Conservation (phyloP, 108 stramenopile species). For the Cyclotella choctawhatcheeana region DNA sequence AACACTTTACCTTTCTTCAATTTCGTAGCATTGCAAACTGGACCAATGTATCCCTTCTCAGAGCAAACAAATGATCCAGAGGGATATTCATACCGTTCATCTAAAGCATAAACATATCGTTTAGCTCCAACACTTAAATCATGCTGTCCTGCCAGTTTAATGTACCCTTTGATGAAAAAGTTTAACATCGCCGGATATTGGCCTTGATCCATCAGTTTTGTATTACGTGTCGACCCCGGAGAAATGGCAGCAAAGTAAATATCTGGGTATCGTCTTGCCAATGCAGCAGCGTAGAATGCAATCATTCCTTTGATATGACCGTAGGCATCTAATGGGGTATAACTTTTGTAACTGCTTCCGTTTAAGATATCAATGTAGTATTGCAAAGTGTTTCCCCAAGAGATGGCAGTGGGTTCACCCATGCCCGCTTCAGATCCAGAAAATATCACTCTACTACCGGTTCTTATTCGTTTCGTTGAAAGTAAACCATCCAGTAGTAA, state of each 20-base stretch:
- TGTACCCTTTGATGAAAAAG: neutral
- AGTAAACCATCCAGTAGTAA: neutral
- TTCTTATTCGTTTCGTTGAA: neutral
- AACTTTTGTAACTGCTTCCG: neutral
- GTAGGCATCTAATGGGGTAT: neutral
- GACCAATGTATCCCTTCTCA: neutral
- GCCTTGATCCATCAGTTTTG: neutral
- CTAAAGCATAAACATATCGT: neutral
- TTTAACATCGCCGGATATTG: neutral
- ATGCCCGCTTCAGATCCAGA: neutral
- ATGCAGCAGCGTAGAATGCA: neutral
- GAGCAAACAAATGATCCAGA: neutral
- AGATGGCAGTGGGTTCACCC: neutral
- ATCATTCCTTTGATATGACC: neutral
- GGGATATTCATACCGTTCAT: neutral
- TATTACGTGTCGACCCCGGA: neutral
- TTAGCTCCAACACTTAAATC: neutral
- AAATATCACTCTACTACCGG: neutral
- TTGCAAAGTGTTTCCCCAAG: neutral
- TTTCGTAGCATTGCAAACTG: neutral
- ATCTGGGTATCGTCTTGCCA: neutral
- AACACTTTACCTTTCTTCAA: neutral
- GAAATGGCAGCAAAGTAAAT: neutral
- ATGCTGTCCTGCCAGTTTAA: neutral
- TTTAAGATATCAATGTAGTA: neutral